Base-by-base conservation (phyloP, 345 rosid genomes). In the Ricinus communis region DNA sequence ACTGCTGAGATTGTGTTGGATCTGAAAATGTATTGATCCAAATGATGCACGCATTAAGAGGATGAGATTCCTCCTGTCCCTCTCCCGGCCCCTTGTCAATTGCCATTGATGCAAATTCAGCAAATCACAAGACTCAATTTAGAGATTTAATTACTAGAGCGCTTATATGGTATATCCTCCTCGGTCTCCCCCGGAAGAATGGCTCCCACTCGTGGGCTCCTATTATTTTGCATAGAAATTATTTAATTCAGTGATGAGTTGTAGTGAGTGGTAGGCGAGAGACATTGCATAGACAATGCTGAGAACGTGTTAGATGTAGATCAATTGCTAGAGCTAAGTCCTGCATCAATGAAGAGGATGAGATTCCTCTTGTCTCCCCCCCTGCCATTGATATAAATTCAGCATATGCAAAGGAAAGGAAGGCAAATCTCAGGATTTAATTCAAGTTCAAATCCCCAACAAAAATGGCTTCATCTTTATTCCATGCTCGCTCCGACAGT, bases 401-500 rank as follows among this genome's bases (percentile, higher is more conserved):
- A 7, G 51, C 38, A 41, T 30, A 28, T 49, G 24, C 36, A 56
- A 22, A 58, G 16, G 51, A 1, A 55, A 54, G 62, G 56, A 62
- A 28, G 28, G 28, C 38, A 58, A 47, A 12, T 27, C 24, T 1
- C 7, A 3, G 68, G n/a, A n/a, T n/a, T n/a, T n/a, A n/a, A n/a
- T n/a, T n/a, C n/a, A n/a, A n/a, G n/a, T n/a, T n/a, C n/a, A n/a
- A n/a, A n/a, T 33, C 38, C 6, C 22, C 56, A 62, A 66, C 5
- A 60, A 55, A 65, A n/a, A 82, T 85, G 88, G 73, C 79, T 8
- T 13, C 40, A 25, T 31, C 74, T 19, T 73, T 78, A 59, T 80
- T 12, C 74, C 91, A 85, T 62, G 14, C 68, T 68, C 78, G 91
- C 2, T 87, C 91, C 1, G 80, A 81, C 71, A 84, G 86, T 69